Evolutionary conservation across 805 yeast species (phyloP), one percentile per base, ranked within the genome.

Genomic region (Candida coleopterorum): DNA sequence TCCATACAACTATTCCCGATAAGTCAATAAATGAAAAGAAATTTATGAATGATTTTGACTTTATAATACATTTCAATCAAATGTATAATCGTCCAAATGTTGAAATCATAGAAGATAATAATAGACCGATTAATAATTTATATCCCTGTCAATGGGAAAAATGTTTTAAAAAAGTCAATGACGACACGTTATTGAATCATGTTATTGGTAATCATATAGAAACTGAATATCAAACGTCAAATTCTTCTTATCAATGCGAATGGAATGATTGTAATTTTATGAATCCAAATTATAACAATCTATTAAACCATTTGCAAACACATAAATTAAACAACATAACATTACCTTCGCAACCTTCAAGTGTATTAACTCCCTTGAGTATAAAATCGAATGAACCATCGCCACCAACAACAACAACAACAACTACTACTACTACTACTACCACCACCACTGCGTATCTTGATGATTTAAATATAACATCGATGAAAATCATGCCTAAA

Each of bases 241-340:
- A 20, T 9, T 27, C 28, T 10, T 25, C 41, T 9, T 64, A 57
- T 34, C 63, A 70, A 33, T 88, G 96, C 62, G 86, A 79, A 50
- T 87, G 95, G 96, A 60, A 66, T 38, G 70, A 78, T 37, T 88
- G 96, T 68, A 61, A 72, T 29, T 85, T 70, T 51, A 62, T 64
- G 15, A 69, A 82, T 20, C 53, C 60, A 12, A 78, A 77, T 46
- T 51, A 81, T 32, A 64, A 76, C 21, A 53, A 70, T 5, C 60
- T 88, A 21, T 57, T 84, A 9, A 62, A 70, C 28, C 96, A 87
- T 58, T 49, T 67, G 33, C 48, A 50, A 31, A 36, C 51, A 15
- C 73, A 67, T 40, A 60, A 53, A 32, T 29, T 35, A 12, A 27
- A 37, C 17, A 25, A 23, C n/a, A 15, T 18, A 2, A 23, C 18